phyloP scores from a whole-genome alignment of 176 grass and related monocot species.

The Panicum miliaceum region DNA sequence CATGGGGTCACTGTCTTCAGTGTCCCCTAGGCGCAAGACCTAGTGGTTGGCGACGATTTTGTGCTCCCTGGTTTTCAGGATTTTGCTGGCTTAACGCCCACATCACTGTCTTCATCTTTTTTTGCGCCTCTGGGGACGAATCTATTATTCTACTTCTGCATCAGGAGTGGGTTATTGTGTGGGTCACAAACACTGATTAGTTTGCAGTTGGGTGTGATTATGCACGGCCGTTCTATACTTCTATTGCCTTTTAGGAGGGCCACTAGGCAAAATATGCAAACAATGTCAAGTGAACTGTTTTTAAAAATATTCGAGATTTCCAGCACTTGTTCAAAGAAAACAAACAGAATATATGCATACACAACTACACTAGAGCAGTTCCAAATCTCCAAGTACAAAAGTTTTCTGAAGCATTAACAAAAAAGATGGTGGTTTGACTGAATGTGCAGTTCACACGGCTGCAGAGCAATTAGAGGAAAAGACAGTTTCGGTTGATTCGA shows the following conservation, averaged over 20 bases:
- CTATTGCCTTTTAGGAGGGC: constrained; percentile 38
- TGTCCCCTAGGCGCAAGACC: constrained; percentile 62
- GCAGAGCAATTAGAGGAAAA: constrained; percentile 11
- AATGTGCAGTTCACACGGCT: constrained; percentile 1
- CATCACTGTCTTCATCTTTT: constrained; percentile 67
- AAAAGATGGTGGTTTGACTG: constrained; percentile 38
- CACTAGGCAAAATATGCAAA: constrained; percentile 33
- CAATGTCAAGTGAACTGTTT: neutral
- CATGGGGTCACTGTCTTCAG: constrained; percentile 55
- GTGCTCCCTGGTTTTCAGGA: constrained; percentile 72
- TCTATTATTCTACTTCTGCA: constrained; percentile 5
- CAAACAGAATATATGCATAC: neutral
- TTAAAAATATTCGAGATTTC: neutral
- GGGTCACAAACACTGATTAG: constrained; percentile 43
- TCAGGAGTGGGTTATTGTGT: constrained; percentile 45
- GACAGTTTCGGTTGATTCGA: constrained; percentile 37
- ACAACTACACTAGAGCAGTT: neutral
- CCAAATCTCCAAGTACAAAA: neutral
- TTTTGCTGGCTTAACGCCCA: constrained; percentile 74
- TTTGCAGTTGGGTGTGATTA: constrained; percentile 44
- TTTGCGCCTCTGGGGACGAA: constrained; percentile 45
- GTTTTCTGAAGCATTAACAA: constrained; percentile 15
- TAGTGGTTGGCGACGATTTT: constrained; percentile 64
- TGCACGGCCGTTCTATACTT: constrained; percentile 31
- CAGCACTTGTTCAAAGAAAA: neutral